A percentile compares a stretch with the other conserved stretches of the same genome.
phyloP scores from a whole-genome alignment of 129 eudicot genomes.

The Silybum marianum region DNA sequence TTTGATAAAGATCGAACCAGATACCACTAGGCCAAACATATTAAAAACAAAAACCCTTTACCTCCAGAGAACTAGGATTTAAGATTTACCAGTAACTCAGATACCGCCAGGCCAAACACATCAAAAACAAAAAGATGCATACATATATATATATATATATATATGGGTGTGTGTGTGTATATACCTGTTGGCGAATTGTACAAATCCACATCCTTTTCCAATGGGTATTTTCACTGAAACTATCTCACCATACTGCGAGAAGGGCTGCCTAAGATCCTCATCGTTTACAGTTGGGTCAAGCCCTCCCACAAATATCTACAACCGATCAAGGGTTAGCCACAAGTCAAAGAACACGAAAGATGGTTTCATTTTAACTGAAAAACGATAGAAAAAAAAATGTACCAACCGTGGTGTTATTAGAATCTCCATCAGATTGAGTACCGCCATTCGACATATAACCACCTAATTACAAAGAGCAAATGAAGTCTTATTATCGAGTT shows the following conservation, averaged over 20 bases:
- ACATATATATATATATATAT: not conserved
- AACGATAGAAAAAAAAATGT: not conserved
- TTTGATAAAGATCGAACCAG: not conserved
- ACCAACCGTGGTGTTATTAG: slow-evolving; percentile 73
- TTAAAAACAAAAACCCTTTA: not conserved
- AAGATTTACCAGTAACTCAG: not conserved
- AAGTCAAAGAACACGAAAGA: not conserved
- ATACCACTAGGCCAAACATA: not conserved
- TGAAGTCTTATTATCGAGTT: not conserved
- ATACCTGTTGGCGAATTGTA: slow-evolving; percentile 85
- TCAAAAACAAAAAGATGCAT: not conserved
- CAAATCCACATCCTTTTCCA: slow-evolving; percentile 90
- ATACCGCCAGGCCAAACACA: not conserved
- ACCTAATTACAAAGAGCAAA: slow-evolving; percentile 37
- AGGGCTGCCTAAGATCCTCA: slow-evolving; percentile 87
- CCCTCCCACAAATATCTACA: slow-evolving; percentile 90
- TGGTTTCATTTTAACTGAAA: not conserved
- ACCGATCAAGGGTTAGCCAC: slow-evolving; percentile 27
- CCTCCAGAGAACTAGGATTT: no score
- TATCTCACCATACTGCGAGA: slow-evolving; percentile 78
- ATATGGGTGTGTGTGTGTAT: not conserved
- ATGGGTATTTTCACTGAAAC: slow-evolving; percentile 83
- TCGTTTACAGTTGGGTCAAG: slow-evolving; percentile 81
- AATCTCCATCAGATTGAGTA: slow-evolving; percentile 73
- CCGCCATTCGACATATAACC: slow-evolving; percentile 80